Evolutionary conservation across 768 basidiomycete species (phyloP).

Genomic region (Naganishia randhawae): DNA sequence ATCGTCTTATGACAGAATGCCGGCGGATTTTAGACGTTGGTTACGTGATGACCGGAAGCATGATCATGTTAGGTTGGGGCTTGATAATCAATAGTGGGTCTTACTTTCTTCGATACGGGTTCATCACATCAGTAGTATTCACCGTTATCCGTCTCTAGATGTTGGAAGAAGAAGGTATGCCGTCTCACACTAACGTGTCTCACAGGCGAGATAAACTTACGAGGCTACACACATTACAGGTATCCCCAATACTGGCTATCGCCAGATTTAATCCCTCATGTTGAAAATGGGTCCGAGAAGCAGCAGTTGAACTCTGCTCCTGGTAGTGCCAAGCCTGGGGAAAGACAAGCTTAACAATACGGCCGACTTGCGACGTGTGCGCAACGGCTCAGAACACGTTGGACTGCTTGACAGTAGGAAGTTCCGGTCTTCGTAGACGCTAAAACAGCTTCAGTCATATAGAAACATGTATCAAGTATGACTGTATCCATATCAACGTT

Average conservation of each 20-base stretch:
- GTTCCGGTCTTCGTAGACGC: not conserved
- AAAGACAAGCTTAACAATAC: not conserved
- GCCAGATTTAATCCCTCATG: slow-evolving; percentile 12
- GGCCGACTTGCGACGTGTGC: not conserved
- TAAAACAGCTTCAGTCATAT: too few relatives aligned
- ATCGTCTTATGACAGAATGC: not conserved
- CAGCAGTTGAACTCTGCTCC: slow-evolving; percentile 7
- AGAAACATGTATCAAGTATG: not conserved
- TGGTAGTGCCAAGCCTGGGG: slow-evolving; percentile 8
- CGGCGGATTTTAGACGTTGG: slow-evolving; percentile 12
- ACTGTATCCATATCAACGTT: not conserved
- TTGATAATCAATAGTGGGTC: slow-evolving; percentile 24
- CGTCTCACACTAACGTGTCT: not conserved
- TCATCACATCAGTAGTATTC: too few relatives aligned
- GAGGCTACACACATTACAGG: not conserved
- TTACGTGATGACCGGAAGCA: slow-evolving; percentile 21
- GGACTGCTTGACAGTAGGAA: not conserved
- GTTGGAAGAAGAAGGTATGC: slow-evolving; percentile 20
- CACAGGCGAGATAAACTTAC: not conserved
- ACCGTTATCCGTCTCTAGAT: slow-evolving; percentile 1
- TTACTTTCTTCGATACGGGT: too few relatives aligned
- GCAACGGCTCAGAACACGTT: not conserved
- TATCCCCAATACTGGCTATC: slow-evolving; percentile 28
- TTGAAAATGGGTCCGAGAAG: slow-evolving; percentile 15
- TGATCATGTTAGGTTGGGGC: slow-evolving; percentile 24